These are phyloP conservation scores for Penicillium freii DNA, from an alignment of 2,329 filamentous ascomycete genomes.

Conservation along the genomic window DNA sequence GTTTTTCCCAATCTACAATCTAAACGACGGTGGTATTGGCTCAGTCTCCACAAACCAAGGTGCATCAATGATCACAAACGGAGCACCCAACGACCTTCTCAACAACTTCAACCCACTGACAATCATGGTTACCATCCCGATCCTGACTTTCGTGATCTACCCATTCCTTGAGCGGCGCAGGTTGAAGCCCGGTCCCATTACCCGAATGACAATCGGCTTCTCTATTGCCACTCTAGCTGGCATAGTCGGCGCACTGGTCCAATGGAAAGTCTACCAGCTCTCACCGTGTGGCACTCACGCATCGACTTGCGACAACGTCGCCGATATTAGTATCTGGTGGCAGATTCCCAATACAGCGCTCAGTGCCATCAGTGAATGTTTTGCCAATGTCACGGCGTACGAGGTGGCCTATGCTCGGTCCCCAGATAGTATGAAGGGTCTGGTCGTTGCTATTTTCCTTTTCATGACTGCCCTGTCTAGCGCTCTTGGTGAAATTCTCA, in stretches of 20 bases:
- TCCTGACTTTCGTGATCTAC: constrained; percentile 52
- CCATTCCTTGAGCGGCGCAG: constrained; percentile 25
- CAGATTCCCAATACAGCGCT: constrained; percentile 42
- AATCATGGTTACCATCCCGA: constrained; percentile 47
- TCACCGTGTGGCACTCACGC: constrained; percentile 47
- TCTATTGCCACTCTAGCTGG: not conserved
- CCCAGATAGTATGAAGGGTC: constrained; percentile 44
- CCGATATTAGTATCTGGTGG: constrained; percentile 46
- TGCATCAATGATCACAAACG: constrained; percentile 51
- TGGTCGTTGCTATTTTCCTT: constrained; percentile 46
- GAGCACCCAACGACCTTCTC: constrained; percentile 38
- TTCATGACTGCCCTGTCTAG: constrained; percentile 42
- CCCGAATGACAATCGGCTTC: not conserved
- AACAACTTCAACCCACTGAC: constrained; percentile 52
- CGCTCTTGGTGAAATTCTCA: constrained; percentile 45
- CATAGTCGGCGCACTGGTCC: not conserved
- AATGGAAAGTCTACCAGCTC: constrained; percentile 43
- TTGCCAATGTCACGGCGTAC: constrained; percentile 47
- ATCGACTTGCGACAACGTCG: constrained; percentile 39
- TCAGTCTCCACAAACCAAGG: constrained; percentile 49
- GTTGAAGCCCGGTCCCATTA: not conserved
- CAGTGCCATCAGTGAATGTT: constrained; percentile 40
- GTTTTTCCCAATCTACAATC: constrained; percentile 38
- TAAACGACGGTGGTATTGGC: constrained; percentile 52
- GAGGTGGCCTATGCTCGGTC: constrained; percentile 47